Evolutionary conservation across 73 alveolate species (phyloP), one percentile per base, ranked within the genome.

Genomic region (Tetrahymena malaccensis): DNA sequence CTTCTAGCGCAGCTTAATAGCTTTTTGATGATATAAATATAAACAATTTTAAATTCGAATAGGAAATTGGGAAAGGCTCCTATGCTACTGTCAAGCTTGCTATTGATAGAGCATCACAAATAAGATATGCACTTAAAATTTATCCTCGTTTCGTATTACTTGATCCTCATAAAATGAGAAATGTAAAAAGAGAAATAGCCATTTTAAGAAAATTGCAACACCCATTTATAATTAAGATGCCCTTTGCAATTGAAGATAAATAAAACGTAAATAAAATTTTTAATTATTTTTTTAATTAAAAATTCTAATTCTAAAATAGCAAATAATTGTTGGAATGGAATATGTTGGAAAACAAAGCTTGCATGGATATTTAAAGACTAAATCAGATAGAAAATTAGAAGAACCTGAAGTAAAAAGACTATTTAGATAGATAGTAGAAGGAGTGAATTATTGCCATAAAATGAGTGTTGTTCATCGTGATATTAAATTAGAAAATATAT

Each of bases 51-150:
- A 95, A 89, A 38, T 89, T 95, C 19, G 97, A 95, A 85, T 89
- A 97, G 35, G 97, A 96, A 34, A 31, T 98, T 4, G 99, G 99
- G 33, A 70, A 97, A 93, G 99, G 99, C 40, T 98, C 99, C 6
- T 98, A 98, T 96, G 99, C 99, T 31, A 96, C 98, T 1, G 99
- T 98, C 5, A 97, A 98, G 94, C 94, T 95, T 34, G 98, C 97
- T 21, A 95, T 95, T 31, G 97, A 98, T 83, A 97, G 96, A 89
- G 31, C 94, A 27, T 38, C 99, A 19, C 97, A 97, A 96, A 94
- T 94, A 19, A 97, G 96, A 94, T 98, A 96, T 94, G 99, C 99
- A 17, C 98, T 98, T 94, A 98, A 98, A 96, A 98, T 98, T 58
- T 98, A 98, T 96, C 99, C 98, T 43, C 97, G 97, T 93, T 96